Percentiles rank a stretch among this genome's conserved stretches.
Conservation (phyloP, 768 basidiomycete genomes). For the Pleurotus cornucopiae region DNA sequence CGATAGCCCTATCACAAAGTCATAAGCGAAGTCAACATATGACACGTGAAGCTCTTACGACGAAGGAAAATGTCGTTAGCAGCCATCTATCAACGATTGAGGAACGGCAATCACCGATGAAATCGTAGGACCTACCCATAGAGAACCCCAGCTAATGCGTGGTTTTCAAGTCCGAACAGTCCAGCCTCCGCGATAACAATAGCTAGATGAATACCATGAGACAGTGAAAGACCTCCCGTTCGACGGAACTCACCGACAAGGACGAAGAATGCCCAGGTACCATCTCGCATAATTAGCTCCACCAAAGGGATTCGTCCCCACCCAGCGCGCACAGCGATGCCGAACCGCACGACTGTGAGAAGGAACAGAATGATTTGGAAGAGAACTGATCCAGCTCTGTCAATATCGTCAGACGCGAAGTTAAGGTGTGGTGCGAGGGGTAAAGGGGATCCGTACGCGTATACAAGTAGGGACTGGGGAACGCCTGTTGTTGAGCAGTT, state of each 20-base stretch:
- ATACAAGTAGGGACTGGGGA: background rate
- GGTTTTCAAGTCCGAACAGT: constrained; percentile 20
- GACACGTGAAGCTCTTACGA: constrained; percentile 16
- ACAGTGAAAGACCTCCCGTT: background rate
- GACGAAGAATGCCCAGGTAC: constrained; percentile 26
- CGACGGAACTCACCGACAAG: constrained; percentile 24
- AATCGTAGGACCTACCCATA: constrained; percentile 21
- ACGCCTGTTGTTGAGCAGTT: constrained; percentile 17
- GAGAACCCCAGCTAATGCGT: constrained; percentile 24
- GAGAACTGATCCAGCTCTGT: constrained; percentile 3
- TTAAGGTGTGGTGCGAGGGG: too few species aligned
- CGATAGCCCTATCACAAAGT: constrained; percentile 26
- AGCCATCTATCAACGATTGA: constrained; percentile 24
- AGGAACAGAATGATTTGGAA: constrained; percentile 3
- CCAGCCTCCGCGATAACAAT: constrained; percentile 18
- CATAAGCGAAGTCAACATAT: background rate
- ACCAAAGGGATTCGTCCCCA: constrained; percentile 30
- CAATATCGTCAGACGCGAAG: background rate
- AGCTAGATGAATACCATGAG: background rate
- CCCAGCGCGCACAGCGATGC: constrained; percentile 18
- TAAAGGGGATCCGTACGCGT: background rate
- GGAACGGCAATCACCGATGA: background rate
- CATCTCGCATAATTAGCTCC: constrained; percentile 32
- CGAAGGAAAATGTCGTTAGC: constrained; percentile 29
- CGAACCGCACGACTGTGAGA: constrained; percentile 1